A percentile compares a stretch with the other conserved stretches of the same genome.
These are phyloP conservation scores for Pyronema omphalodes DNA, from an alignment of 495 filamentous ascomycete genomes.

Conservation along the genomic window DNA sequence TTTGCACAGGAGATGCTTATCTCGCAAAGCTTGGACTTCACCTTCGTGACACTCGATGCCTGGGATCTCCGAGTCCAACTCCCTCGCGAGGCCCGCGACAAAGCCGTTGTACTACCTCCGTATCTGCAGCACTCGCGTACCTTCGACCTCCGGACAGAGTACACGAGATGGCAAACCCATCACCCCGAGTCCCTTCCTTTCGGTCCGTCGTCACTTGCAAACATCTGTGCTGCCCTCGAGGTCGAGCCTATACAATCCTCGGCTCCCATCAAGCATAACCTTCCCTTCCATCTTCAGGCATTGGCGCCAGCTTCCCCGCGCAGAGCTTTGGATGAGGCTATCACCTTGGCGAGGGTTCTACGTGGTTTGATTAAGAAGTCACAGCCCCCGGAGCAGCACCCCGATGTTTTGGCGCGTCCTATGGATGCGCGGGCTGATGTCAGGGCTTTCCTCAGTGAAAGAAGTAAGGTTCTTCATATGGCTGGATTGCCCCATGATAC, in stretches of 20 bases:
- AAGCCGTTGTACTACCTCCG: conserved; percentile 87
- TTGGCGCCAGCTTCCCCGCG: conserved; percentile 91
- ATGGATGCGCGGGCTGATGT: conserved; percentile 97
- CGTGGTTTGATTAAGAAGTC: conserved; percentile 87
- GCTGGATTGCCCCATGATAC: conserved; percentile 93
- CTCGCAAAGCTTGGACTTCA: conserved; percentile 74
- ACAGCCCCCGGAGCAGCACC: conserved; percentile 78
- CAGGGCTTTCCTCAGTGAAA: conserved; percentile 82
- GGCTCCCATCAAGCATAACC: conserved; percentile 94
- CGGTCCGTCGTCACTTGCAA: conserved; percentile 80
- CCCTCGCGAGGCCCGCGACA: conserved; percentile 90
- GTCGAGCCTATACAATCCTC: conserved; percentile 92
- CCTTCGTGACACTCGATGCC: conserved; percentile 92
- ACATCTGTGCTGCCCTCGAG: conserved; percentile 94
- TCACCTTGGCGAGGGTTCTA: conserved; percentile 81
- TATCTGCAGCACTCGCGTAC: conserved; percentile 94
- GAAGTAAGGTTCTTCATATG: conserved; percentile 95
- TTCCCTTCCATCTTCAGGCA: conserved; percentile 94
- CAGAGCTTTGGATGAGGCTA: conserved; percentile 90
- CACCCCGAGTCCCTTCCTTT: conserved; percentile 95
- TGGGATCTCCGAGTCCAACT: conserved; percentile 98
- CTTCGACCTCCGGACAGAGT: conserved; percentile 91
- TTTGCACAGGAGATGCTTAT: conserved; percentile 81
- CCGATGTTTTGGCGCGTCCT: conserved; percentile 74
- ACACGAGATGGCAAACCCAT: conserved; percentile 94